Conservation (phyloP, 2,329 filamentous ascomycete species). For the Aspergillus latus region DNA sequence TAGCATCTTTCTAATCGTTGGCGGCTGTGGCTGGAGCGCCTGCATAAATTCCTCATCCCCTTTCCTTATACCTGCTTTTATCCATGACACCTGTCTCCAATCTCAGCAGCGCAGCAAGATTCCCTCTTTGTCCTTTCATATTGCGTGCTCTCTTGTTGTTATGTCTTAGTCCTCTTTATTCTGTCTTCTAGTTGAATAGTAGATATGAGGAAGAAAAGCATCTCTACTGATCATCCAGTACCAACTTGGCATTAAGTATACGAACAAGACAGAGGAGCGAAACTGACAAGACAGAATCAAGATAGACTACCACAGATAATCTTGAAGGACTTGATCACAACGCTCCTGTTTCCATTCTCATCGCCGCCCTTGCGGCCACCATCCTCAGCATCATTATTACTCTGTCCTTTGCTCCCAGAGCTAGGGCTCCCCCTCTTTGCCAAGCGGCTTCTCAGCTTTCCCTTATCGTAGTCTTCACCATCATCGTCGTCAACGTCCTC, state of each 20-base stretch:
- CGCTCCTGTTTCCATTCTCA: background rate
- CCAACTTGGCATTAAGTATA: background rate
- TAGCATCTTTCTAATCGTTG: slow-evolving; percentile 36
- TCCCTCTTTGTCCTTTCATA: slow-evolving; percentile 38
- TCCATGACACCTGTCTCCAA: slow-evolving; percentile 33
- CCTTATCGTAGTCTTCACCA: background rate
- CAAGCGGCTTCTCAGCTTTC: background rate
- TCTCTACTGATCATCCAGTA: slow-evolving; percentile 2
- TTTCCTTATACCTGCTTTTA: slow-evolving; percentile 23
- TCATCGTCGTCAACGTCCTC: background rate
- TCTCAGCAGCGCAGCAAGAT: slow-evolving; percentile 43
- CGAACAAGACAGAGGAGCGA: background rate
- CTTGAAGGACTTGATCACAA: background rate
- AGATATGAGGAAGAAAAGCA: slow-evolving; percentile 30
- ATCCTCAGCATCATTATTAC: background rate
- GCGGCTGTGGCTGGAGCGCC: slow-evolving; percentile 28
- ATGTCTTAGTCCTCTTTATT: slow-evolving; percentile 29
- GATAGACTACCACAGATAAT: background rate
- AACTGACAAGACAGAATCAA: background rate
- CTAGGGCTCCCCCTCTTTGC: background rate
- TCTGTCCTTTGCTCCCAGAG: background rate
- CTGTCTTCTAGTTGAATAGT: slow-evolving; percentile 32
- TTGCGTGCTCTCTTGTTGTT: slow-evolving; percentile 30
- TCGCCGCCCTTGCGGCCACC: background rate
- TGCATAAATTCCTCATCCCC: slow-evolving; percentile 26